phyloP scores from a whole-genome alignment of 2,329 filamentous ascomycete species.

The Acarospora socialis region DNA sequence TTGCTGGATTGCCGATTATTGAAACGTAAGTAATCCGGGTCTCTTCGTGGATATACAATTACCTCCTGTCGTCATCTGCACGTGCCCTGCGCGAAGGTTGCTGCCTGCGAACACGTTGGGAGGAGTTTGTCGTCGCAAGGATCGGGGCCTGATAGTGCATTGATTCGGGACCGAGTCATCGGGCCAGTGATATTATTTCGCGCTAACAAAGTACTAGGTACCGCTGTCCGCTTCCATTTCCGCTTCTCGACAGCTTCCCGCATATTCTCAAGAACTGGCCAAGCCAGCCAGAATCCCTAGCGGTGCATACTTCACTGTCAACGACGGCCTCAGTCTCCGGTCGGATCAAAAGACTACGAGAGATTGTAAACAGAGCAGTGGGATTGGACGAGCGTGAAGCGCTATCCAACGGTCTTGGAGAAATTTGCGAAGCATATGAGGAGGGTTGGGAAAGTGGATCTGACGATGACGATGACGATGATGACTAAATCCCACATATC shows the following conservation, averaged over 20 bases:
- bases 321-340: conserved; percentile 61
- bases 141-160: too few species aligned
- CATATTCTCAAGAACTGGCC: conserved; percentile 45
- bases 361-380: conserved; percentile 47
- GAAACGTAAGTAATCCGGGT: conserved; percentile 13
- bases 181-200: too few species aligned
- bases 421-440: conserved; percentile 76
- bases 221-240: conserved; percentile 45
- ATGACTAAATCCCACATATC: conserved; percentile 6
- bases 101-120: not conserved
- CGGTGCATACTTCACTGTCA: conserved; percentile 43
- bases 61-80: too few species aligned
- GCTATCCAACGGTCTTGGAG: conserved; percentile 65
- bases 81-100: not conserved
- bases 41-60: too few species aligned
- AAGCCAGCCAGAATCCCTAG: conserved; percentile 28
- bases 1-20: conserved; percentile 8
- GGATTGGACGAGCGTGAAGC: conserved; percentile 67
- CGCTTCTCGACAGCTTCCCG: conserved; percentile 73
- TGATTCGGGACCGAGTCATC: too few species aligned
- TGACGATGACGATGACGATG: conserved; percentile 29
- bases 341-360: conserved; percentile 51
- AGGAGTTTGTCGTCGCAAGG: too few species aligned
- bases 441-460: conserved; percentile 41
- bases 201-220: conserved; percentile 18